phyloP scores from a whole-genome alignment of 2,329 filamentous ascomycete species.

The Aspergillus uvarum region DNA sequence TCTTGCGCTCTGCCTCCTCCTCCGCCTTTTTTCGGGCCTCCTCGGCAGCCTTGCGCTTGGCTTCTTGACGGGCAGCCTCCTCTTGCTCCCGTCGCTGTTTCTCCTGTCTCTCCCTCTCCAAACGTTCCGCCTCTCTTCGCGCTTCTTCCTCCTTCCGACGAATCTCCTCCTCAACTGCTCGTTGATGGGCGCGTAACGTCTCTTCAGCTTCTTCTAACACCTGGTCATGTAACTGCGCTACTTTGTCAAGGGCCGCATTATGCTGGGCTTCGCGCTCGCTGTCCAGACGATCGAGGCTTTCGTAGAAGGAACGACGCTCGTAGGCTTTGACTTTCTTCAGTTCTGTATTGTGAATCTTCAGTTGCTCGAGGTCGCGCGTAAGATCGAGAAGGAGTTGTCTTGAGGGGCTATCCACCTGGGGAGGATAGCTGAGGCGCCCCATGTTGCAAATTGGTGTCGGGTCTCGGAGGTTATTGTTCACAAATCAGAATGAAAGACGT shows the following conservation, averaged over 20 bases:
- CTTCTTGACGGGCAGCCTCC: conserved; percentile 39
- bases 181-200: conserved; percentile 50
- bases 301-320: conserved; percentile 50
- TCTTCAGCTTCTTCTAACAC: conserved; percentile 59
- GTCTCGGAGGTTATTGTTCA: neutral
- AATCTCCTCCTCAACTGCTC: conserved; percentile 40
- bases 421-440: conserved; percentile 29
- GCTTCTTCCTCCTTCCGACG: conserved; percentile 38
- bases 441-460: conserved; percentile 20
- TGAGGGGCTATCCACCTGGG: conserved; percentile 40
- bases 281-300: conserved; percentile 61
- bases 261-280: conserved; percentile 64
- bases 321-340: conserved; percentile 46
- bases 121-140: conserved; percentile 34
- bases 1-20: conserved; percentile 35
- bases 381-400: conserved; percentile 43
- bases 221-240: conserved; percentile 65
- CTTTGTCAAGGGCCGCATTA: conserved; percentile 64
- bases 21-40: conserved; percentile 34
- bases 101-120: conserved; percentile 36
- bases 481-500: no score
- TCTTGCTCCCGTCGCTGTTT: conserved; percentile 34
- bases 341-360: conserved; percentile 43
- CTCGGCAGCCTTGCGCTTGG: conserved; percentile 47
- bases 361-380: conserved; percentile 41